These are phyloP conservation scores for Chlorella sp. DNA, from an alignment of 139 green algal species.

Conservation along the genomic window DNA sequence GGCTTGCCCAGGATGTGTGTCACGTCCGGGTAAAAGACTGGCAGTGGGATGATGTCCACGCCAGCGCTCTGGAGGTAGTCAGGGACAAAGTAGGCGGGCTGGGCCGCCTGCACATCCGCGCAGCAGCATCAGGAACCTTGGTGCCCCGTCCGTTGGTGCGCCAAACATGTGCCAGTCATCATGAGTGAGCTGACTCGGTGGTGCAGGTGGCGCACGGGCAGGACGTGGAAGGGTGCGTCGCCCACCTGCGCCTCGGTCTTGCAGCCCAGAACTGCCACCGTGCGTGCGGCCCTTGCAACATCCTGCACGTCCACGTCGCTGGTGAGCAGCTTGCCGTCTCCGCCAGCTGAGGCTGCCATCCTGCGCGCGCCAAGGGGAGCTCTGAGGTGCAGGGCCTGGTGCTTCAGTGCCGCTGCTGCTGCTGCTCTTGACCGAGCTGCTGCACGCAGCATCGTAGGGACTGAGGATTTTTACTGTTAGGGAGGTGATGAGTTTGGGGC, in stretches of 20 bases:
- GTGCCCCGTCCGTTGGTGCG: not conserved
- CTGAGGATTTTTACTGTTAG: no score
- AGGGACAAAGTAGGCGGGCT: not conserved
- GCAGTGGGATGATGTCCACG: not conserved
- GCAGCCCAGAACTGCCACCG: not conserved
- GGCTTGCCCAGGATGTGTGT: not conserved
- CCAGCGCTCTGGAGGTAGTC: not conserved
- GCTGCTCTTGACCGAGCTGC: no score
- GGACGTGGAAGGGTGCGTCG: not conserved
- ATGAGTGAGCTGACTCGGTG: not conserved
- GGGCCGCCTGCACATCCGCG: not conserved
- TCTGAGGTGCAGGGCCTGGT: not conserved
- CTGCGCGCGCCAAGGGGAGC: not conserved
- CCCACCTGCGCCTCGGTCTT: not conserved
- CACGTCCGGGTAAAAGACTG: not conserved
- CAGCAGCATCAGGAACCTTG: not conserved
- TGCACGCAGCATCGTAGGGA: no score
- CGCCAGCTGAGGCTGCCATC: not conserved
- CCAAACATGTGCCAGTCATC: not conserved
- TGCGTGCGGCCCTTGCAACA: not conserved
- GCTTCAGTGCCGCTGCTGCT: not conserved
- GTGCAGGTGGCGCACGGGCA: no score
- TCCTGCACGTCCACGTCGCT: not conserved
- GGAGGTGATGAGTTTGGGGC: no score
- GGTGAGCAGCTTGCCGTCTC: not conserved